Conservation (phyloP, 371 early-diverging fungal genomes). For the Dinochytrium kinnereticum region DNA sequence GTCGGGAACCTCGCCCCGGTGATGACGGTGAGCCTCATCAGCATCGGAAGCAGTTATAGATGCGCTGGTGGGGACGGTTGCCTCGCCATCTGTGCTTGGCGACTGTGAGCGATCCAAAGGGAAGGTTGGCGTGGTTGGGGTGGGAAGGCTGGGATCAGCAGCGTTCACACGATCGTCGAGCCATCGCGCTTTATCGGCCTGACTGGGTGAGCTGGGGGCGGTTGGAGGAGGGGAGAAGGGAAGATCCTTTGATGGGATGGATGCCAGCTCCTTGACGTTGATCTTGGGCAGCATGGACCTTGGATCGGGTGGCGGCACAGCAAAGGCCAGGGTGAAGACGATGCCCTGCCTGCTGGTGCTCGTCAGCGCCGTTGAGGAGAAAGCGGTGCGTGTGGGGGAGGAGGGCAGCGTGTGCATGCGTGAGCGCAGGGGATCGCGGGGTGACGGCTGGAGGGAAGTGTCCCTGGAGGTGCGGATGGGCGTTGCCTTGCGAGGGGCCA, state of each 20-base stretch:
- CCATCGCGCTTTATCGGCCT: neutral
- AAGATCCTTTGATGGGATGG: neutral
- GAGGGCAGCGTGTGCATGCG: neutral
- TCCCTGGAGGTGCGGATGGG: neutral
- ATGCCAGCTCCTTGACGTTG: neutral
- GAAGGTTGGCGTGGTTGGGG: neutral
- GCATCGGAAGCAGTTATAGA: neutral
- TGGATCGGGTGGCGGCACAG: neutral
- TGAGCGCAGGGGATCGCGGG: neutral
- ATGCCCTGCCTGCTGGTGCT: neutral
- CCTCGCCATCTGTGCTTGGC: too few species aligned
- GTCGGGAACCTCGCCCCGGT: neutral
- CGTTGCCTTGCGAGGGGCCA: conserved; percentile 10
- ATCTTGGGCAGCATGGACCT: conserved; percentile 2
- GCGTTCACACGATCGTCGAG: neutral
- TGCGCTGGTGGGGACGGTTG: neutral
- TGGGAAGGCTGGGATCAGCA: neutral
- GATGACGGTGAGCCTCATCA: neutral
- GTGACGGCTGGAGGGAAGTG: neutral
- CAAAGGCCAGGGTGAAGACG: conserved; percentile 10
- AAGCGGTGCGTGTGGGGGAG: neutral
- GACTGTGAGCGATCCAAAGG: too few species aligned
- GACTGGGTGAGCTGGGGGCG: neutral
- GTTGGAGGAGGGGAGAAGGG: neutral
- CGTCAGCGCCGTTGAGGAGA: neutral